Conservation (phyloP, 495 filamentous ascomycete species). For the Xylaria venustula region DNA sequence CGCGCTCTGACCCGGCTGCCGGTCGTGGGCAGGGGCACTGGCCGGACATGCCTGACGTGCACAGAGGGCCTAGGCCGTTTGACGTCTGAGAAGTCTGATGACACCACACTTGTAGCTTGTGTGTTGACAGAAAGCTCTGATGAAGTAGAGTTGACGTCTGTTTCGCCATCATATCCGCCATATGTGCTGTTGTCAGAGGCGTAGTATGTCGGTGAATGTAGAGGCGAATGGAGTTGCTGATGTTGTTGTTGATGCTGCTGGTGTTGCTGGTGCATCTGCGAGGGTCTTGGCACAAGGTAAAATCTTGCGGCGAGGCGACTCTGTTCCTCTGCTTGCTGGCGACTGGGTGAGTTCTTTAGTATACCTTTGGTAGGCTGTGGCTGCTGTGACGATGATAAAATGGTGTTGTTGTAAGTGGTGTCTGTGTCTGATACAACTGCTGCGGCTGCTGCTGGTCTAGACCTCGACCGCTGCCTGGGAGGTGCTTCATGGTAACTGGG, state of each 20-base stretch:
- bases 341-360: slow-evolving; percentile 25
- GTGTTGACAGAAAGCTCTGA: slow-evolving; percentile 47
- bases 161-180: slow-evolving; percentile 27
- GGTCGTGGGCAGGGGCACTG: slow-evolving; percentile 19
- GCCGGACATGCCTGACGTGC: slow-evolving; percentile 34
- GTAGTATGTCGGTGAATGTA: slow-evolving; percentile 30
- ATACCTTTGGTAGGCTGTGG: slow-evolving; percentile 25
- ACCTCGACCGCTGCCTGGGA: slow-evolving; percentile 14
- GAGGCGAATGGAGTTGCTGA: slow-evolving; percentile 11
- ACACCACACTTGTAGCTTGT: slow-evolving; percentile 40
- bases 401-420: slow-evolving; percentile 9
- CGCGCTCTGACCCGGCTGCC: slow-evolving; percentile 30
- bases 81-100: slow-evolving; percentile 29
- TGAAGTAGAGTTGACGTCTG: slow-evolving; percentile 42
- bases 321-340: slow-evolving; percentile 11
- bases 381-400: slow-evolving; percentile 4
- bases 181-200: slow-evolving; percentile 28
- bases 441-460: slow-evolving; percentile 17
- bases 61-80: slow-evolving; percentile 25
- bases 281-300: slow-evolving; percentile 24
- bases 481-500: slow-evolving; percentile 22
- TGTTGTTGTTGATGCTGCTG: not conserved
- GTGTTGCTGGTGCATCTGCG: no score
- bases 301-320: slow-evolving; percentile 31
- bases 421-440: slow-evolving; percentile 10